Evolutionary conservation across 2,329 filamentous ascomycete genomes (phyloP), one percentile per base, ranked within the genome.

Genomic region (Botrytis sinoallii): DNA sequence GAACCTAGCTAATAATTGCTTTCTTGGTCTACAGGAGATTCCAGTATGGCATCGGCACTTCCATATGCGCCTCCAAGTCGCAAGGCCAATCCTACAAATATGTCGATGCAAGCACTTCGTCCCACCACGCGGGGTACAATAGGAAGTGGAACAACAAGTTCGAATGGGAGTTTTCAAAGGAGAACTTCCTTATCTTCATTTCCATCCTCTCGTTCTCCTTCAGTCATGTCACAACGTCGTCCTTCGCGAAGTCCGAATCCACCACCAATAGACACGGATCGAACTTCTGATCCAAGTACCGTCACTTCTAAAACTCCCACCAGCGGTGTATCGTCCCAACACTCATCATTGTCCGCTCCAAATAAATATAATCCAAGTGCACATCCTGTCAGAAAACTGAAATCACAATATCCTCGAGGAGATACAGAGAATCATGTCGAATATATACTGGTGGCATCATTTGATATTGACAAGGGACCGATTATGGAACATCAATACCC

Each of bases 401-500:
- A 89, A 73, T 92, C 92, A 32, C 92, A 94, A 79, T 95, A 94
- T 80, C 92, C 92, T 25, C 86, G 90, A n/a, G 87, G 91, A 73
- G 88, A 90, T 18, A 85, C 86, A 9, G 92, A 98, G 82, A 97
- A 96, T 80, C 96, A 99, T 91, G 96, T 99, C 84, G 96, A 99
- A 82, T 99, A 98, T 81, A 98, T 99, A 71, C 86, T 99, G 71
- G 96, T 99, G 72, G 96, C 96, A 6, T 97, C 94, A 3, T 99
- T 99, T 83, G 94, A 98, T 83, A 97, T 98, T 79, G 95, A 98
- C 82, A 91, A 93, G 71, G 96, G 96, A 4, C 95, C 95, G 65
- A 91, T 98, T 79, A 98, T 99, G 96, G 96, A 99, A 82, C 95
- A 99, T 82, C 96, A 99, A 81, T 99, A 95, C 81, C 96, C 96